Conservation (phyloP, 2,329 filamentous ascomycete species). For the Venturia effusa region DNA sequence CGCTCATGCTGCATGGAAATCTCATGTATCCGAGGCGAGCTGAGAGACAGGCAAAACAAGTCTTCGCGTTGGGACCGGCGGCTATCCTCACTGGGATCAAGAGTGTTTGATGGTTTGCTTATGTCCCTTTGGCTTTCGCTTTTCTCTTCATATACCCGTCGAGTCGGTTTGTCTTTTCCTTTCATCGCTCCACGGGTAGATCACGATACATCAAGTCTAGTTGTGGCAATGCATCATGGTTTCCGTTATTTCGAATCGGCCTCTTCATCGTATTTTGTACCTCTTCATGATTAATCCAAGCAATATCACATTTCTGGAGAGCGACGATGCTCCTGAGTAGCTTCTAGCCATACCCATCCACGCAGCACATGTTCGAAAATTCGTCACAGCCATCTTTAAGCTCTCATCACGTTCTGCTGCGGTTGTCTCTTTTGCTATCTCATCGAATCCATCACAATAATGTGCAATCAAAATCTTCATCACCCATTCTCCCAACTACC, state of each 20-base stretch:
- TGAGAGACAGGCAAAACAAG: not conserved
- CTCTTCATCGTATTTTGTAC: not conserved
- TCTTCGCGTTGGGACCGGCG: not conserved
- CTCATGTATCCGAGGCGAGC: conserved; percentile 1
- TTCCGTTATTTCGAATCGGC: not conserved
- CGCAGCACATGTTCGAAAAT: not conserved
- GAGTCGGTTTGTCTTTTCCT: not conserved
- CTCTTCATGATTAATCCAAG: too few relatives aligned
- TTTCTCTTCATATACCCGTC: not conserved
- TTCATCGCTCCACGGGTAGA: not conserved
- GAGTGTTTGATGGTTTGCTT: not conserved
- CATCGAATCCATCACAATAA: not conserved
- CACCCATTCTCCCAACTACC: not conserved
- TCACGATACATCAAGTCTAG: not conserved
- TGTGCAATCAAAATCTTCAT: too few relatives aligned
- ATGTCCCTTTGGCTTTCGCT: not conserved
- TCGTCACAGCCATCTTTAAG: not conserved
- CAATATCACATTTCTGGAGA: too few relatives aligned
- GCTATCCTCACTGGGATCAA: not conserved
- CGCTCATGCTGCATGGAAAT: conserved; percentile 10
- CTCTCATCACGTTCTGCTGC: not conserved
- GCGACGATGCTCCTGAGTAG: too few relatives aligned
- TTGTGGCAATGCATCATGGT: not conserved
- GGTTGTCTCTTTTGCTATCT: not conserved
- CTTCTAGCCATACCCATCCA: not conserved